Evolutionary conservation across 176 grass and related monocot species (phyloP).

Genomic region (Saccharum officinarum): DNA sequence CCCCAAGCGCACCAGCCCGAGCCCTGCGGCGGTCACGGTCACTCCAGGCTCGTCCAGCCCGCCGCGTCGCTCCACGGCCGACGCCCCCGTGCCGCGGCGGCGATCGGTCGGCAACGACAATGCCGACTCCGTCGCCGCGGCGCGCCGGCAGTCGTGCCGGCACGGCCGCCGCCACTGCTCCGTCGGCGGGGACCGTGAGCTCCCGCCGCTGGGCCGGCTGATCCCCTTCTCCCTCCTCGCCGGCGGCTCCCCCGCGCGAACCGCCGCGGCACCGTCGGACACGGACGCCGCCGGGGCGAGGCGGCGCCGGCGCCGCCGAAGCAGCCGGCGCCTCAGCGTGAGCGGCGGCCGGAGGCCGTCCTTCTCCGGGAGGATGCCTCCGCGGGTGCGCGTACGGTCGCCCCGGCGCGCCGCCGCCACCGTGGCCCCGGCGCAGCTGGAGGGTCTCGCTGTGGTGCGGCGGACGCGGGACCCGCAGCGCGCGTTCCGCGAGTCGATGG

Average conservation of each 20-base stretch:
- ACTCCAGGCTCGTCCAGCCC: not conserved
- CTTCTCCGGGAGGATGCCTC: slow-evolving; percentile 37
- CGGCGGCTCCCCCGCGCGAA: not conserved
- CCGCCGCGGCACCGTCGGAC: slow-evolving; percentile 16
- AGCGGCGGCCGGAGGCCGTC: slow-evolving; percentile 30
- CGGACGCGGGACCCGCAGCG: slow-evolving; percentile 72
- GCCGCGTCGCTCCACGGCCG: not conserved
- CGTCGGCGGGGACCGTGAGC: slow-evolving; percentile 51
- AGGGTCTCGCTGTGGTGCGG: slow-evolving; percentile 75
- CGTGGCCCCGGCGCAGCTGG: slow-evolving; percentile 22
- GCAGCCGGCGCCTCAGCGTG: not conserved
- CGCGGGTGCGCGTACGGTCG: slow-evolving; percentile 38
- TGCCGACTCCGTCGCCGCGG: not conserved
- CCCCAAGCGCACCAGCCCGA: not conserved
- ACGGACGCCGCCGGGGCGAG: not conserved
- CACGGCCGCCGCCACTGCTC: slow-evolving; percentile 36
- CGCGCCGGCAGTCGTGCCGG: not conserved
- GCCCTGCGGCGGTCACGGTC: not conserved
- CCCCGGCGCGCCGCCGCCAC: not conserved
- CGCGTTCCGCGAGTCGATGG: slow-evolving; percentile 79
- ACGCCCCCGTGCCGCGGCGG: slow-evolving; percentile 17
- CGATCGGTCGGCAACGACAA: slow-evolving; percentile 50
- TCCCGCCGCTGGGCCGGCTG: slow-evolving; percentile 40
- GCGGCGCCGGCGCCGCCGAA: not conserved
- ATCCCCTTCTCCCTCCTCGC: slow-evolving; percentile 60